Base-by-base conservation (phyloP, 768 basidiomycete genomes). In the Albatrellus ellisii region DNA sequence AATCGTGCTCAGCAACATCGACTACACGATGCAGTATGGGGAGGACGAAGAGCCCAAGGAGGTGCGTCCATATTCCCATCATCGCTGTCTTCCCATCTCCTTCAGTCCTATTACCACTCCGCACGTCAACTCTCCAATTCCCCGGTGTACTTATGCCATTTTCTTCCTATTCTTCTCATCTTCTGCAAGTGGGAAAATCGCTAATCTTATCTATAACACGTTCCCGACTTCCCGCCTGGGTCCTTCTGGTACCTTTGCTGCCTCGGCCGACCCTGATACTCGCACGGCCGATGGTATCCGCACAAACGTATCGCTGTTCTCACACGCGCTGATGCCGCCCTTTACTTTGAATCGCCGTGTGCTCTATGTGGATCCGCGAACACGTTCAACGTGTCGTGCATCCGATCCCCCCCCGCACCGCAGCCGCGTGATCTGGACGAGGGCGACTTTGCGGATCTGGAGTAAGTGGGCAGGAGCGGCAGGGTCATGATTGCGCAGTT, bases 41-140 rank as follows among this genome's bases (percentile, higher is more conserved):
- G 94, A 98, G 64, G 89, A 92, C 45, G 94, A 99, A 58, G 94
- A 99, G 56, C 92, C 94, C 12, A 90, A 83, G 67, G 88, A 88
- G 76, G 86, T 84, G 54, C 44, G 67, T 47, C 17, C 27, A 43
- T 35, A 15, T 15, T 24, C 14, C 25, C 43, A 36, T 10, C 9
- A 6, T 26, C 24, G n/a, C 14, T 26, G 9, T 21, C 31, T 5
- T 24, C 28, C 12, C 28, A 25, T 43, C 37, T 32, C 9, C 41
- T 28, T 42, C 35, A 33, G 37, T 33, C 26, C 34, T n/a, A n/a
- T n/a, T n/a, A n/a, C n/a, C n/a, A n/a, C 17, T 4, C 20, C 35
- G 21, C 35, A 36, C 18, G 17, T 36, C 25, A 18, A 17, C 29
- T 12, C 29, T 12, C 29, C 20, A 21, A 36, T 36, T 21, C 18